Evolutionary conservation across 2,329 filamentous ascomycete species (phyloP).

Genomic region (Ampelomyces quisqualis): DNA sequence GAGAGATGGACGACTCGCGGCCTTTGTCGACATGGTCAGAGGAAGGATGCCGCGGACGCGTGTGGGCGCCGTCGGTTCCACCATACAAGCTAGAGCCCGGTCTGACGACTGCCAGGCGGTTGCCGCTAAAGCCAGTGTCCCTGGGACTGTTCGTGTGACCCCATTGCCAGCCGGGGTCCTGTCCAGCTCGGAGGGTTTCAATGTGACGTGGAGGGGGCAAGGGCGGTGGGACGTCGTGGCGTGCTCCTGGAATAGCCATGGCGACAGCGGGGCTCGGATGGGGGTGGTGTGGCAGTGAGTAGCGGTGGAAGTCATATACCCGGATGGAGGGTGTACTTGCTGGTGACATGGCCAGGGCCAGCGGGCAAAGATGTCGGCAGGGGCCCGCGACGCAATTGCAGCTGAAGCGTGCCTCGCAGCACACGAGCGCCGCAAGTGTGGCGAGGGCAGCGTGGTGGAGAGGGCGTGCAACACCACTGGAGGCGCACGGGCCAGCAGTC

Average conservation of each 20-base stretch:
- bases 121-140: slow-evolving; percentile 50
- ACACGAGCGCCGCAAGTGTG: slow-evolving; percentile 29
- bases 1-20: slow-evolving; percentile 45
- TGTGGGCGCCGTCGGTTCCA: slow-evolving; percentile 23
- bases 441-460: slow-evolving; percentile 26
- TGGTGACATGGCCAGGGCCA: slow-evolving; percentile 38
- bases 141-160: slow-evolving; percentile 59
- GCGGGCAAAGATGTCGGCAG: slow-evolving; percentile 20
- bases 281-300: slow-evolving; percentile 34
- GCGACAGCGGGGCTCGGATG: slow-evolving; percentile 47
- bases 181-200: slow-evolving; percentile 57
- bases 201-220: slow-evolving; percentile 64
- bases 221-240: slow-evolving; percentile 60
- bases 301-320: slow-evolving; percentile 47
- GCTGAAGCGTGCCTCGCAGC: slow-evolving; percentile 37
- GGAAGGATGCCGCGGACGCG: slow-evolving; percentile 29
- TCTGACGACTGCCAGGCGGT: slow-evolving; percentile 48
- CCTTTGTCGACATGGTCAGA: slow-evolving; percentile 35
- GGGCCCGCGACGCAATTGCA: slow-evolving; percentile 36
- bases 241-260: slow-evolving; percentile 64
- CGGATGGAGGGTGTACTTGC: slow-evolving; percentile 43
- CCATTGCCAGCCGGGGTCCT: slow-evolving; percentile 65
- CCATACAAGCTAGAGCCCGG: slow-evolving; percentile 51
- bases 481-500: slow-evolving; percentile 7
- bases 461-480: slow-evolving; percentile 6